phyloP scores from a whole-genome alignment of 306 rosid species.

The Mucuna pruriens region DNA sequence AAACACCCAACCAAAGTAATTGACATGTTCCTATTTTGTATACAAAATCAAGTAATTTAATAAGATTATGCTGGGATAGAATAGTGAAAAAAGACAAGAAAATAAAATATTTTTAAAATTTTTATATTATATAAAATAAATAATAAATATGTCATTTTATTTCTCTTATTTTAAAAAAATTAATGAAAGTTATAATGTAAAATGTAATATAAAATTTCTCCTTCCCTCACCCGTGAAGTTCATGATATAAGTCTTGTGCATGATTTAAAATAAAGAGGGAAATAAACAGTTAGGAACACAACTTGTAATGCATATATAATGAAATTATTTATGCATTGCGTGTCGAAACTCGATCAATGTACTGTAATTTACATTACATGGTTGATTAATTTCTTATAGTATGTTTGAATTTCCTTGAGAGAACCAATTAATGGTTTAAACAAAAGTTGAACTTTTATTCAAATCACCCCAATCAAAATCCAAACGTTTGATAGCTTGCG shows the following conservation, averaged over 20 bases:
- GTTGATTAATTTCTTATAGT: background rate
- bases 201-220: background rate
- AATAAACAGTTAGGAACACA: background rate
- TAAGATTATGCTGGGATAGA: background rate
- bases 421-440: background rate
- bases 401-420: background rate
- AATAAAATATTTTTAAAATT: too few relatives aligned
- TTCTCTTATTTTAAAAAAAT: background rate
- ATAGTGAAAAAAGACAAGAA: background rate
- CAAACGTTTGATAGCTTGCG: background rate
- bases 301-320: background rate
- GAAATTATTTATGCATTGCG: background rate
- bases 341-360: background rate
- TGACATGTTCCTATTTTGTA: too few relatives aligned
- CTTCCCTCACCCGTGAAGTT: background rate
- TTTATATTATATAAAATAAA: too few relatives aligned
- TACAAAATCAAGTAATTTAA: too few relatives aligned
- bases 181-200: too few relatives aligned
- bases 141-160: too few relatives aligned
- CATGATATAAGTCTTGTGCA: background rate
- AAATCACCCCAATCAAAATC: background rate
- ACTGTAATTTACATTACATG: background rate
- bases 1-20: too few relatives aligned
- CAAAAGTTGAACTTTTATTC: background rate
- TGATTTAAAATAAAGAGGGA: background rate